Conservation (phyloP, 805 yeast species). For the Hanseniaspora singularis region DNA sequence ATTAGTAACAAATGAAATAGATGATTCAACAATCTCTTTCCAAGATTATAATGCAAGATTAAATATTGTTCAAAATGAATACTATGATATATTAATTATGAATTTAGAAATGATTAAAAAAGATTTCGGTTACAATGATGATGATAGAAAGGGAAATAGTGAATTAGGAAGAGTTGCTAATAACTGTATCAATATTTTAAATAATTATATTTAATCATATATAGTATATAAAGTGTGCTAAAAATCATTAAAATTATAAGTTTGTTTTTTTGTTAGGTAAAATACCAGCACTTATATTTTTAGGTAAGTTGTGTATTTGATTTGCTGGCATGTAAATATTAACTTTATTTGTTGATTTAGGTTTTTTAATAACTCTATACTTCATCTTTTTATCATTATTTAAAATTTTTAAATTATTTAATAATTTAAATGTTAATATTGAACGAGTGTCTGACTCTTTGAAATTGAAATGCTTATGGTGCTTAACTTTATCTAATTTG, state of each 20-base stretch:
- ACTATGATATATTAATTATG: slow-evolving; percentile 5
- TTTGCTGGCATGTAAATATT: background rate
- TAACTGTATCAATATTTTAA: slow-evolving; percentile 11
- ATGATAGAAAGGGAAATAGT: slow-evolving; percentile 11
- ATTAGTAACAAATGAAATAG: background rate
- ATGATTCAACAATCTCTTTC: slow-evolving; percentile 4
- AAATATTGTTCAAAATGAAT: slow-evolving; percentile 5
- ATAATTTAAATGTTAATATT: slow-evolving; percentile 3
- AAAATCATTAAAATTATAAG: background rate
- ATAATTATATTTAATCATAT: slow-evolving; percentile 1
- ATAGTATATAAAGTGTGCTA: no score
- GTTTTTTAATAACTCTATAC: slow-evolving; percentile 10
- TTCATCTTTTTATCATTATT: slow-evolving; percentile 12
- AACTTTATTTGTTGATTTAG: background rate
- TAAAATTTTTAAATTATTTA: slow-evolving; percentile 2
- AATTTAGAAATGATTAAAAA: slow-evolving; percentile 14
- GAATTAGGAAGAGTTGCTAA: slow-evolving; percentile 13
- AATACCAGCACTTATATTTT: no score
- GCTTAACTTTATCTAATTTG: slow-evolving; percentile 2
- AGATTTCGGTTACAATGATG: slow-evolving; percentile 6
- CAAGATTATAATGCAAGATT: slow-evolving; percentile 14
- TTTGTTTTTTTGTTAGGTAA: background rate
- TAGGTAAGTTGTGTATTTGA: no score
- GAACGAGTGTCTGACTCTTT: slow-evolving; percentile 5
- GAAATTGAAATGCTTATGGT: slow-evolving; percentile 2